Base-by-base conservation (phyloP, 2,329 filamentous ascomycete genomes). In the Hypoxylon sp. region DNA sequence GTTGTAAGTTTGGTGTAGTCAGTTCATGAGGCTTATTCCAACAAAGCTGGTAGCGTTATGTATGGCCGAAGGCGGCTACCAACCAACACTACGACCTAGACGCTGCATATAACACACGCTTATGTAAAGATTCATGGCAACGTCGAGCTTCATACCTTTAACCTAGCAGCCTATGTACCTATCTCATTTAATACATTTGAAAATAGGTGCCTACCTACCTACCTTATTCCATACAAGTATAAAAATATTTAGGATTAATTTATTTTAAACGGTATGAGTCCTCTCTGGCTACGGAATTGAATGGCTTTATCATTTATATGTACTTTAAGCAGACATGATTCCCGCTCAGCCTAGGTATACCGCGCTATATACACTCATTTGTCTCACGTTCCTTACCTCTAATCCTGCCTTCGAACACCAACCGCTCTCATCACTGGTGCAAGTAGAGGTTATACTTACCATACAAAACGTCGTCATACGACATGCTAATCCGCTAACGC, bases 101-200 rank as follows among this genome's bases (percentile, higher is more conserved):
- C 4, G 32, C 49, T n/a, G 36, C 26, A 51, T 38, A 32, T 33
- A 51, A 40, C 36, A 40, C 36, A 40, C 24, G 36, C 36, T 40
- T 40, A 40, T 20, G 36, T 40, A 40, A 40, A 40, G 16, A n/a
- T n/a, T n/a, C n/a, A n/a, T n/a, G n/a, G n/a, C n/a, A n/a, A n/a
- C n/a, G n/a, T n/a, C n/a, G n/a, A n/a, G n/a, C n/a, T n/a, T n/a
- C n/a, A n/a, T n/a, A n/a, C n/a, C n/a, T n/a, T n/a, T n/a, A n/a
- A n/a, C n/a, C n/a, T n/a, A n/a, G n/a, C n/a, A n/a, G n/a, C n/a
- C n/a, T n/a, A n/a, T n/a, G n/a, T 20, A 40, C 11, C 4, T 40
- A 18, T 18, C 7, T 3, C 14, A 40, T 40, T 20, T 6, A 20
- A 18, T 40, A 20, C n/a, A 18, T 38, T n/a, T 38, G 16, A 6